Evolutionary conservation across 2,329 filamentous ascomycete genomes (phyloP).

Genomic region (Blastomyces silverae): DNA sequence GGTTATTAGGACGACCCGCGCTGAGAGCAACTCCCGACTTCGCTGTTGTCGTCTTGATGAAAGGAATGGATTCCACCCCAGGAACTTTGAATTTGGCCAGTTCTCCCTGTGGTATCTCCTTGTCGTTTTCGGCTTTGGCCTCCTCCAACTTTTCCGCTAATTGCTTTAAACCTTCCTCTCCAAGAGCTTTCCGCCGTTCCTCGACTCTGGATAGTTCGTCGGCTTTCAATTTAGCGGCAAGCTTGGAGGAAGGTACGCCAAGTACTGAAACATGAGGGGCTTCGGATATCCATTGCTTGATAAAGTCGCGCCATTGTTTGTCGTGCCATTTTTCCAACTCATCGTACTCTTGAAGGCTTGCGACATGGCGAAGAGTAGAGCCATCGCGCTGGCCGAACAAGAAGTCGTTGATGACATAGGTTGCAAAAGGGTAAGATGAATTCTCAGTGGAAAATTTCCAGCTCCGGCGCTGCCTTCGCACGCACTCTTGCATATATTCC

Average conservation of each 20-base stretch:
- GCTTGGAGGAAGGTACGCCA: slow-evolving; percentile 71
- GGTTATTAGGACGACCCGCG: slow-evolving; percentile 60
- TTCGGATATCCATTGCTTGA: slow-evolving; percentile 77
- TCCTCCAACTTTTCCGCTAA: slow-evolving; percentile 68
- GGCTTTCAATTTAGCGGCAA: slow-evolving; percentile 73
- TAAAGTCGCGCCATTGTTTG: slow-evolving; percentile 71
- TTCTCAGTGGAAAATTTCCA: slow-evolving; percentile 78
- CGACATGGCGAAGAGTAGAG: slow-evolving; percentile 59
- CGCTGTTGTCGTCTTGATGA: slow-evolving; percentile 81
- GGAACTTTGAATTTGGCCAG: slow-evolving; percentile 77
- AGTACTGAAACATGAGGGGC: slow-evolving; percentile 82
- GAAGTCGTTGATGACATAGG: slow-evolving; percentile 83
- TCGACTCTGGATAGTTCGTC: slow-evolving; percentile 74
- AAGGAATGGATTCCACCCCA: slow-evolving; percentile 83
- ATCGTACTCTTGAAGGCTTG: slow-evolving; percentile 52
- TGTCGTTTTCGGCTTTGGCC: slow-evolving; percentile 83
- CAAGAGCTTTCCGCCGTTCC: slow-evolving; percentile 70
- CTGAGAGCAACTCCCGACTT: slow-evolving; percentile 70
- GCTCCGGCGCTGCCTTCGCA: slow-evolving; percentile 71
- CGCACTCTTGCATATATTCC: slow-evolving; percentile 81
- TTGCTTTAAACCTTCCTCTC: slow-evolving; percentile 69
- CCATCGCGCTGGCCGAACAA: slow-evolving; percentile 84
- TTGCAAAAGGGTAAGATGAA: slow-evolving; percentile 72
- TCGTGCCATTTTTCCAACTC: slow-evolving; percentile 72
- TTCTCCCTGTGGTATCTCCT: slow-evolving; percentile 73